Evolutionary conservation across 73 alveolate species (phyloP).

Genomic region (Paramecium primaurelia): DNA sequence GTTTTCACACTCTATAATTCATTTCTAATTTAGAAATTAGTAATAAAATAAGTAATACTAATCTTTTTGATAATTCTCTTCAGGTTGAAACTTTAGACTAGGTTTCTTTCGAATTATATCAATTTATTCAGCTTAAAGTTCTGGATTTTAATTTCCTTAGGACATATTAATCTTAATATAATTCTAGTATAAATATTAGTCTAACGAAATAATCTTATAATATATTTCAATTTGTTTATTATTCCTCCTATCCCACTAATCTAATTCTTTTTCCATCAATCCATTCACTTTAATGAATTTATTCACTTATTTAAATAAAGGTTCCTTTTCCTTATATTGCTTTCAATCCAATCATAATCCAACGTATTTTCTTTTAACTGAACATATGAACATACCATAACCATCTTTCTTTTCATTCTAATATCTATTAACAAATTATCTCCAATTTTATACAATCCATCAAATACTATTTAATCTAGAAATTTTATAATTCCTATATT

Average conservation of each 20-base stretch:
- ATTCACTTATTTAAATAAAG: conserved; percentile 51
- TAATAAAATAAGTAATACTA: not conserved
- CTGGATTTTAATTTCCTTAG: not conserved
- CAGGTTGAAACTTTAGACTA: not conserved
- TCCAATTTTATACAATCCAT: conserved; percentile 78
- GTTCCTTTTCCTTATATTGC: conserved; percentile 64
- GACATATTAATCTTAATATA: not conserved
- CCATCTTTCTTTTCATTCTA: conserved; percentile 76
- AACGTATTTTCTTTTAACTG: conserved; percentile 65
- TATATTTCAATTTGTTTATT: not conserved
- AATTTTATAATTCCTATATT: conserved; percentile 58
- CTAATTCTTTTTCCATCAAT: conserved; percentile 66
- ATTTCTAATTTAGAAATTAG: not conserved
- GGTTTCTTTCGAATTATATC: not conserved
- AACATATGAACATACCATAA: conserved; percentile 74
- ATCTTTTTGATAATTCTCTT: not conserved
- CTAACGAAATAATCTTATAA: not conserved
- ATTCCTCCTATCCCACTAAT: conserved; percentile 31
- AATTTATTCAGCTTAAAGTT: not conserved
- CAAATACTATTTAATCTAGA: conserved; percentile 72
- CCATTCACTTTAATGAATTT: conserved; percentile 63
- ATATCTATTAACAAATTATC: conserved; percentile 72
- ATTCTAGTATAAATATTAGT: not conserved
- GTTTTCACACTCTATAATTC: not conserved
- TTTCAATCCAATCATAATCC: conserved; percentile 66